These are phyloP conservation scores for Erodium maritimum DNA, from an alignment of 345 rosid species.

Conservation along the genomic window DNA sequence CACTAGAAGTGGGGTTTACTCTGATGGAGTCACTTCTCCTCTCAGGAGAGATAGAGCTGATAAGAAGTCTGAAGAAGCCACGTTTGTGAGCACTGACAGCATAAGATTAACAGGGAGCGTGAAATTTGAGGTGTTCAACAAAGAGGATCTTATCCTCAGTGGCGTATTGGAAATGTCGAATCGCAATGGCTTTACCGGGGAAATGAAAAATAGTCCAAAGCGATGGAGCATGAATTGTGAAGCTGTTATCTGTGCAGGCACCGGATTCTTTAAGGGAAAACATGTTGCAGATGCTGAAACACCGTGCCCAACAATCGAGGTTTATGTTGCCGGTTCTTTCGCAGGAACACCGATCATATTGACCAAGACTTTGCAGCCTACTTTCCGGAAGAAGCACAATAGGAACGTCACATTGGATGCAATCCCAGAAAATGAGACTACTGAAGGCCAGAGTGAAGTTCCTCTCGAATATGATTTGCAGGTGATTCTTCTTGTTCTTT, in stretches of 20 bases:
- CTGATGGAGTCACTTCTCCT: slow-evolving; percentile 46
- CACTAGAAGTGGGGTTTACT: slow-evolving; percentile 36
- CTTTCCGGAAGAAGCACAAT: slow-evolving; percentile 49
- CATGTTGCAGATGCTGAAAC: slow-evolving; percentile 33
- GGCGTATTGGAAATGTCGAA: slow-evolving; percentile 61
- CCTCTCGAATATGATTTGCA: slow-evolving; percentile 36
- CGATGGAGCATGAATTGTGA: slow-evolving; percentile 76
- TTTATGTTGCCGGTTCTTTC: slow-evolving; percentile 69
- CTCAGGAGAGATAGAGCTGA: slow-evolving; percentile 79
- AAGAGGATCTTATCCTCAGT: slow-evolving; percentile 50
- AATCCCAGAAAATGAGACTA: slow-evolving; percentile 65
- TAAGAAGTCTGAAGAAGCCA: slow-evolving; percentile 71
- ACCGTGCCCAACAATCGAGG: slow-evolving; percentile 55
- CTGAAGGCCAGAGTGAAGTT: slow-evolving; percentile 31
- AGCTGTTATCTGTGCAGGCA: slow-evolving; percentile 32
- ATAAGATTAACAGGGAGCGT: slow-evolving; percentile 73
- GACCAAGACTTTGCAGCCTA: slow-evolving; percentile 63
- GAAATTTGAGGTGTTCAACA: slow-evolving; percentile 63
- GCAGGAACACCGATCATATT: slow-evolving; percentile 69
- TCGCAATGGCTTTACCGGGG: slow-evolving; percentile 40
- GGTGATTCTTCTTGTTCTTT: slow-evolving; percentile 24
- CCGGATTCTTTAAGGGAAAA: slow-evolving; percentile 63
- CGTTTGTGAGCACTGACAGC: slow-evolving; percentile 78
- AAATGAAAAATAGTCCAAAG: slow-evolving; percentile 40
- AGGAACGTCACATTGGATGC: slow-evolving; percentile 47